Percentiles rank a stretch among this genome's conserved stretches.
Conservation (phyloP, 1,139 yeast genomes). For the Saccharomyces hybrid region DNA sequence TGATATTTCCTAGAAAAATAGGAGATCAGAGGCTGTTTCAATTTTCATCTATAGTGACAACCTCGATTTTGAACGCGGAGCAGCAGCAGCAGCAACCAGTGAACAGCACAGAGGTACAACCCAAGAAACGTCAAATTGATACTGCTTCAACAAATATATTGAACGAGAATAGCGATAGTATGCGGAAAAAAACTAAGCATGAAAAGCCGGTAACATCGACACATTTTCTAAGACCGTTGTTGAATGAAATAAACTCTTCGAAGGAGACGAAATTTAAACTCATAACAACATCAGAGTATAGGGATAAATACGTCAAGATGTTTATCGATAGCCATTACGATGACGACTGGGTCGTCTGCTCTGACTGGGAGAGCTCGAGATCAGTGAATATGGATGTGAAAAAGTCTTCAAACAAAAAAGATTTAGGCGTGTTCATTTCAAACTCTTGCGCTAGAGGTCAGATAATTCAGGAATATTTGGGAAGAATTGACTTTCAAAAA, state of each 20-base stretch:
- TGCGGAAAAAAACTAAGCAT: background rate
- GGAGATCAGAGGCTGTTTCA: slow-evolving; percentile 8
- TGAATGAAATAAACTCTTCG: slow-evolving; percentile 33
- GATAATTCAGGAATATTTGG: slow-evolving; percentile 57
- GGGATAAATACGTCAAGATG: slow-evolving; percentile 32
- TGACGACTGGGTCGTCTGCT: slow-evolving; percentile 27
- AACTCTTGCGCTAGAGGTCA: slow-evolving; percentile 41
- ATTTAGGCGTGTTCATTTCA: slow-evolving; percentile 50
- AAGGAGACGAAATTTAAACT: slow-evolving; percentile 48
- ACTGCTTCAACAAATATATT: background rate
- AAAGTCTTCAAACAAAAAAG: slow-evolving; percentile 32
- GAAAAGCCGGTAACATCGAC: slow-evolving; percentile 4
- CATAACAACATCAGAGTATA: slow-evolving; percentile 41
- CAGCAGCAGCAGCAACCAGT: background rate
- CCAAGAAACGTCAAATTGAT: background rate
- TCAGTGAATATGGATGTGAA: slow-evolving; percentile 15
- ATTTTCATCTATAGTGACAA: background rate
- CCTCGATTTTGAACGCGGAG: background rate
- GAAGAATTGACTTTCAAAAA: slow-evolving; percentile 60
- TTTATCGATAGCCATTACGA: slow-evolving; percentile 28
- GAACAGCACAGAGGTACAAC: background rate
- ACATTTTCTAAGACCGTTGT: slow-evolving; percentile 7
- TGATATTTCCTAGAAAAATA: slow-evolving; percentile 27
- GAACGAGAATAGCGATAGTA: background rate
- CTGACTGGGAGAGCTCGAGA: background rate